phyloP scores from a whole-genome alignment of 1,139 yeast genomes.

The Magnusiomyces ingens region DNA sequence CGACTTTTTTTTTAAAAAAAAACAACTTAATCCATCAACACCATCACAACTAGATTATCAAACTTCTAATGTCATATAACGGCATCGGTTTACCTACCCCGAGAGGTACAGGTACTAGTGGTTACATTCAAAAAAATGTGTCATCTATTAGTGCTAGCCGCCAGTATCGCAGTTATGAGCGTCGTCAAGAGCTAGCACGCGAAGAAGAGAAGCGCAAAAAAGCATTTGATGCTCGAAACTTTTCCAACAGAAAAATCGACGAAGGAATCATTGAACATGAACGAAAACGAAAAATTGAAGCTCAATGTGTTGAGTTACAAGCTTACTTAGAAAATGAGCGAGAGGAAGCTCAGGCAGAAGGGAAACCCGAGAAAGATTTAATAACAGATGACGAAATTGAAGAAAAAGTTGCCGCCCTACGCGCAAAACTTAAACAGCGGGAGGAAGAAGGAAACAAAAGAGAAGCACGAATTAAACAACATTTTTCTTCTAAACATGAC shows the following conservation, averaged over 20 bases:
- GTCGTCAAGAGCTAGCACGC: constrained; percentile 29
- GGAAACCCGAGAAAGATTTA: neutral
- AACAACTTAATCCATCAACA: too few species aligned
- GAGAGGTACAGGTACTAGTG: constrained; percentile 70
- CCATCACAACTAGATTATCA: too few species aligned
- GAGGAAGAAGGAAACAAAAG: constrained; percentile 7
- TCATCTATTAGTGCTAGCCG: constrained; percentile 27
- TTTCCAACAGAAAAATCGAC: constrained; percentile 30
- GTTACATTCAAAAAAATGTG: constrained; percentile 51
- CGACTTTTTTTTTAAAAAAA: too few species aligned
- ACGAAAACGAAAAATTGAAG: constrained; percentile 44
- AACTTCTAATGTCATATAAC: constrained; percentile 47
- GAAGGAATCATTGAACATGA: constrained; percentile 43
- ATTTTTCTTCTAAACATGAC: neutral
- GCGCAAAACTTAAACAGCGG: constrained; percentile 21
- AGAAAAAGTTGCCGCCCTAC: constrained; percentile 26
- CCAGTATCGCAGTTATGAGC: constrained; percentile 33
- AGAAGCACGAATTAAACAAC: neutral
- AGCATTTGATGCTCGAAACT: constrained; percentile 21
- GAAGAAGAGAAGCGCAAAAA: constrained; percentile 19
- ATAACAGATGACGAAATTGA: constrained; percentile 22
- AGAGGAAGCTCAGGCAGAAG: constrained; percentile 6
- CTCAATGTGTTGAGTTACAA: constrained; percentile 48
- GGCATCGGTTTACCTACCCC: constrained; percentile 61
- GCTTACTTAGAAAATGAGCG: constrained; percentile 29